phyloP scores from a whole-genome alignment of 176 grass and related monocot species.

The Puccinellia tenuiflora region DNA sequence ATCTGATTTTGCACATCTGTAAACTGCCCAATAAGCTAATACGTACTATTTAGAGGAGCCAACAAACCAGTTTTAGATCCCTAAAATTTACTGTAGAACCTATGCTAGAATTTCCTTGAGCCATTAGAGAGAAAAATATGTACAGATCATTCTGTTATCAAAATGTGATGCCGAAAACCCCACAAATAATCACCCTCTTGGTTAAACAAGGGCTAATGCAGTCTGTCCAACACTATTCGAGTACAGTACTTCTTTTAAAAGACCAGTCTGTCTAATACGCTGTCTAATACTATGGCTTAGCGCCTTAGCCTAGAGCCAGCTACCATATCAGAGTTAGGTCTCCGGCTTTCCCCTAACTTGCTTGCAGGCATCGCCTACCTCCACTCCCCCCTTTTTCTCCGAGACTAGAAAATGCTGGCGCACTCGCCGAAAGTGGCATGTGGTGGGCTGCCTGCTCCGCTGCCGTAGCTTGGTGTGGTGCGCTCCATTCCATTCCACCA shows the following conservation, averaged over 20 bases:
- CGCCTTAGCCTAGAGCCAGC: conserved; percentile 6
- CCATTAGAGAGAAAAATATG: too few species aligned
- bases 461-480: conserved; percentile 7
- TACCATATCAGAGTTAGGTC: conserved; percentile 10
- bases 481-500: conserved; percentile 16
- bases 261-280: neutral
- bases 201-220: too few species aligned
- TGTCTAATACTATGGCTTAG: neutral
- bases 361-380: conserved; percentile 25
- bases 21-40: too few species aligned
- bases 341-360: neutral
- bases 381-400: conserved; percentile 7
- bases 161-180: neutral
- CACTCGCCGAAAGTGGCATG: conserved; percentile 52
- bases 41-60: too few species aligned
- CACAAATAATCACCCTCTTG: neutral
- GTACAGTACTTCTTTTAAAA: neutral
- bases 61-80: too few species aligned
- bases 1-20: too few species aligned
- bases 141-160: neutral
- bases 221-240: too few species aligned
- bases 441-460: conserved; percentile 25
- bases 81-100: too few species aligned
- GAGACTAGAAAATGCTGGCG: conserved; percentile 23
- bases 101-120: too few species aligned